A percentile compares a stretch with the other conserved stretches of the same genome.
Evolutionary conservation across 345 rosid genomes (phyloP).

Genomic region (Heritiera littoralis): DNA sequence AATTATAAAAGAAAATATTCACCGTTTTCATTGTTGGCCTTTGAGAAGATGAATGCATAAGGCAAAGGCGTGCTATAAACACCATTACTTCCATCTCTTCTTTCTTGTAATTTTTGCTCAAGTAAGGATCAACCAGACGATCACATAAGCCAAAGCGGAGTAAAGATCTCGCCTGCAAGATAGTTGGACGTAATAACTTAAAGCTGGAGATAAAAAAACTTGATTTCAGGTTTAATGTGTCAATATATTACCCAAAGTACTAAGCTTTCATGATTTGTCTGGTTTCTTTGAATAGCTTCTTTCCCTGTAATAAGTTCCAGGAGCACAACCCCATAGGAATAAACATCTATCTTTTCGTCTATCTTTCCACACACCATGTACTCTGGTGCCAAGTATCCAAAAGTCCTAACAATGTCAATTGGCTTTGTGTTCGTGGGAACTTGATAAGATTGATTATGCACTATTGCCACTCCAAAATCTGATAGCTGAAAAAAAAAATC

Average conservation of each 20-base stretch:
- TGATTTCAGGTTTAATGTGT: slow-evolving; percentile 3
- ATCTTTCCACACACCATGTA: slow-evolving; percentile 45
- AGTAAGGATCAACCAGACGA: slow-evolving; percentile 35
- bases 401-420: slow-evolving; percentile 33
- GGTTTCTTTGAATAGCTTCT: slow-evolving; percentile 37
- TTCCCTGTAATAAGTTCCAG: slow-evolving; percentile 49
- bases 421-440: slow-evolving; percentile 26
- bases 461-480: neutral
- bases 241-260: slow-evolving; percentile 40
- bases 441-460: slow-evolving; percentile 32
- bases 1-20: neutral
- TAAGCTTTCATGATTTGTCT: slow-evolving; percentile 37
- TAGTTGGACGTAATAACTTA: neutral
- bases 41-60: slow-evolving; percentile 35
- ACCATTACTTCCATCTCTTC: slow-evolving; percentile 43
- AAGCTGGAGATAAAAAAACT: neutral
- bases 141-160: slow-evolving; percentile 31
- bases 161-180: slow-evolving; percentile 34
- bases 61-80: slow-evolving; percentile 39
- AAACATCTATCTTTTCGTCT: slow-evolving; percentile 48
- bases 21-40: slow-evolving; percentile 45
- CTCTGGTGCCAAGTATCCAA: slow-evolving; percentile 48
- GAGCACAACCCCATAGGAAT: slow-evolving; percentile 51
- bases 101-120: slow-evolving; percentile 31
- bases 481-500: neutral